Base-by-base conservation (phyloP, 768 basidiomycete species). In the Exidia glandulosa region DNA sequence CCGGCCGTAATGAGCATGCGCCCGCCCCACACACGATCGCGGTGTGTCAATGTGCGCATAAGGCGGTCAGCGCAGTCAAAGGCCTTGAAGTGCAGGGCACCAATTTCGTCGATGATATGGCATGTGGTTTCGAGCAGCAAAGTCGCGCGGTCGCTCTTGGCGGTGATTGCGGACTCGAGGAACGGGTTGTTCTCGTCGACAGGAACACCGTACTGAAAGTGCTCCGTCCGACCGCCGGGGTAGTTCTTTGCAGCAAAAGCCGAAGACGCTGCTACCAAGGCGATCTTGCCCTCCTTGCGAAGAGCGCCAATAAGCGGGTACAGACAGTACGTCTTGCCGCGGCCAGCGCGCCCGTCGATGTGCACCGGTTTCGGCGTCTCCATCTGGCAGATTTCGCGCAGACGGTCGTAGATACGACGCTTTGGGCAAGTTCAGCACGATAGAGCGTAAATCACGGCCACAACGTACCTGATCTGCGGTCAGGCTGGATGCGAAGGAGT, bases 181-280 rank as follows among this genome's bases (percentile, higher is more conserved):
- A 37, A 37, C 9, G 36, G 36, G 19, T 37, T 37, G 36, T 10
- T 37, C 36, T 37, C 36, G 36, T 37, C 36, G 10, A 37, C 36
- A 10, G 36, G 36, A 37, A 37, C 36, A 37, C 36, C 36, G 19
- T 37, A 78, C 9, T 69, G 67, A 3, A 71, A 74, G 61, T 76
- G 75, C 0, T 72, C 71, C 0, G 75, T 77, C 33, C 68, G 57
- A 0, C 76, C 74, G 19, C 70, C 71, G 5, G 67, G 63, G 61
- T 76, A 77, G 9, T 74, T 64, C 60, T 73, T 72, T 1, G 75
- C 74, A 16, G 75, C 75, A 64, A 74, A 74, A 4, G 71, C 74
- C 2, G 77, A 71, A 3, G 74, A 72, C 0, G 75, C 76, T 10
- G 70, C 73, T 2, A 73, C 65, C 27, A 76, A 56, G 0, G 73